A percentile compares a stretch with the other conserved stretches of the same genome.
These are phyloP conservation scores for Aristolochia contorta DNA, from an alignment of 164 flowering plant species.

Conservation along the genomic window DNA sequence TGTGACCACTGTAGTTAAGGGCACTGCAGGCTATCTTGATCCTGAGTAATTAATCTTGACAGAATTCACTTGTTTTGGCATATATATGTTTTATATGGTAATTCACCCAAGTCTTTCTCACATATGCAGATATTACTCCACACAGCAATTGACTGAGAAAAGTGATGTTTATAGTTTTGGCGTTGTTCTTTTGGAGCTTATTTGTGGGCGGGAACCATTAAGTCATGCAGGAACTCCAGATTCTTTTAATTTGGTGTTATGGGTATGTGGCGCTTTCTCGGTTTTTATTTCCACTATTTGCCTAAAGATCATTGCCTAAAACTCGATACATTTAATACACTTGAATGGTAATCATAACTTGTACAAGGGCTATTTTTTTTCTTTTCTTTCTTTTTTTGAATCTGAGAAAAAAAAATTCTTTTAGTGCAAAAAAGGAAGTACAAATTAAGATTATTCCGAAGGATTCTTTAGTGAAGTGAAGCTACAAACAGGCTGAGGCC, in stretches of 20 bases:
- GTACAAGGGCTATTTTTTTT: too few species aligned
- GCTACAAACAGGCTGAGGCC: too few species aligned
- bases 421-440: too few species aligned
- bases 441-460: too few species aligned
- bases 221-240: constrained; percentile 67
- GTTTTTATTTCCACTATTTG: not conserved
- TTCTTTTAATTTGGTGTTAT: constrained; percentile 73
- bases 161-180: constrained; percentile 91
- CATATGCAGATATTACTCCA: constrained; percentile 60
- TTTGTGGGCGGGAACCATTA: constrained; percentile 82
- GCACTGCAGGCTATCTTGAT: constrained; percentile 87
- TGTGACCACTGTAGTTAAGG: constrained; percentile 78
- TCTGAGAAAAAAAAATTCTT: too few species aligned
- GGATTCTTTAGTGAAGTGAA: too few species aligned
- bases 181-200: constrained; percentile 82
- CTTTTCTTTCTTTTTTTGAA: too few species aligned
- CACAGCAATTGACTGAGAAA: constrained; percentile 81
- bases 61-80: not conserved
- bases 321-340: too few species aligned
- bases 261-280: constrained; percentile 38
- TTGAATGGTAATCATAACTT: too few species aligned
- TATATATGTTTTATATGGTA: not conserved
- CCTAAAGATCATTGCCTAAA: too few species aligned
- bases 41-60: constrained; percentile 55
- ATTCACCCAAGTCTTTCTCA: constrained; percentile 7